These are phyloP conservation scores for Fusarium coffeatum DNA, from an alignment of 2,329 filamentous ascomycete genomes.

Conservation along the genomic window DNA sequence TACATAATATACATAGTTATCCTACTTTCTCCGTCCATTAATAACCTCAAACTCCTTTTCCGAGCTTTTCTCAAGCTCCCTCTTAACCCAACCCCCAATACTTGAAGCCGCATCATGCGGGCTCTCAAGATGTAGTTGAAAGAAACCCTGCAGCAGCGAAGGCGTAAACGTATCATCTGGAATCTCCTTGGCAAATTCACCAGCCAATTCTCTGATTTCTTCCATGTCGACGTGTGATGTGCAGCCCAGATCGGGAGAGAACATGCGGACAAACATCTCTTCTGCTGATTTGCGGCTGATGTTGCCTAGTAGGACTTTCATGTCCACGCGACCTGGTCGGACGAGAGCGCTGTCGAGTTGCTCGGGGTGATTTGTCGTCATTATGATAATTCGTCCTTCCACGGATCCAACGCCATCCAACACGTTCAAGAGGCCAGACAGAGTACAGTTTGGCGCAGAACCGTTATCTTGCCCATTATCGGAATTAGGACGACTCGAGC, in stretches of 20 bases:
- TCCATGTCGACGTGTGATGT: conserved; percentile 42
- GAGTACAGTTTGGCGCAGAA: conserved; percentile 54
- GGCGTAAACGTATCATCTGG: conserved; percentile 60
- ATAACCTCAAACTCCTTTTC: conserved; percentile 51
- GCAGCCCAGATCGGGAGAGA: conserved; percentile 50
- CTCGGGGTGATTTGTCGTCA: conserved; percentile 77
- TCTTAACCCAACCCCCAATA: conserved; percentile 53
- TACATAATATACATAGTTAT: conserved; percentile 3
- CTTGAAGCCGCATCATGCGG: conserved; percentile 52
- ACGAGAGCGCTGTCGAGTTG: conserved; percentile 73
- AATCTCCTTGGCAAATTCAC: conserved; percentile 65
- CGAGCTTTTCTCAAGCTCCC: conserved; percentile 47
- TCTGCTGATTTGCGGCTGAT: conserved; percentile 58
- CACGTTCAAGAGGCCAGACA: conserved; percentile 76
- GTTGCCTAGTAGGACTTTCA: conserved; percentile 68
- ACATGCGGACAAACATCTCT: conserved; percentile 62
- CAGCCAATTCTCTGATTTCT: conserved; percentile 59
- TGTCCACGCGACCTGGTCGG: conserved; percentile 74
- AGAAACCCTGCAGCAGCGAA: conserved; percentile 62
- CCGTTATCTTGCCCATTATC: conserved; percentile 36
- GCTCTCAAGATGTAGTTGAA: conserved; percentile 58
- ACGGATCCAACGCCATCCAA: conserved; percentile 77
- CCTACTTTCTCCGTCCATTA: conserved; percentile 19
- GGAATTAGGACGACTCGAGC: conserved; percentile 38
- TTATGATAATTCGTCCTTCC: conserved; percentile 77